Evolutionary conservation across 2,329 filamentous ascomycete species (phyloP).

Genomic region (Tricladium varicosporioides): DNA sequence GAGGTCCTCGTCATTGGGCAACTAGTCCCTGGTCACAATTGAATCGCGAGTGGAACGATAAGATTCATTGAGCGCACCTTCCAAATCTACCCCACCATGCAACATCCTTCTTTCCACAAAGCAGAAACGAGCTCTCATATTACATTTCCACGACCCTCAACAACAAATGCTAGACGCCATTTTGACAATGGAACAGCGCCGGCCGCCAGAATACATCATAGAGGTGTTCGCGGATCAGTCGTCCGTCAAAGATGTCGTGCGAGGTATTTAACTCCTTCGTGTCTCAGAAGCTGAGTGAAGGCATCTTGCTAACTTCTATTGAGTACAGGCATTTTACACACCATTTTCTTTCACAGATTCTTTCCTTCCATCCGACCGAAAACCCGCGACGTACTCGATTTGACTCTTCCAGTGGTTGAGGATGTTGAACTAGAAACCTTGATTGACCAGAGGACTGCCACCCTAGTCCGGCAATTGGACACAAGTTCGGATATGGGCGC

Average conservation of each 20-base stretch:
- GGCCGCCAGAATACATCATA: slow-evolving; percentile 83
- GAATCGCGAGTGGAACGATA: slow-evolving; percentile 1
- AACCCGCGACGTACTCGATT: slow-evolving; percentile 85
- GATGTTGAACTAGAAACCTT: slow-evolving; percentile 90
- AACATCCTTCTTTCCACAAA: background rate
- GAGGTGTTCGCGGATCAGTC: slow-evolving; percentile 90
- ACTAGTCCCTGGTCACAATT: background rate
- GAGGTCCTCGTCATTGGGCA: background rate
- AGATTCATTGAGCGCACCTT: slow-evolving; percentile 4
- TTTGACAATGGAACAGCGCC: slow-evolving; percentile 57
- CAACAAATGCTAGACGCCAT: slow-evolving; percentile 16
- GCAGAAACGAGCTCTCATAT: background rate
- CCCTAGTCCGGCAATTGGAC: slow-evolving; percentile 76
- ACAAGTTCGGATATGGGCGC: slow-evolving; percentile 46
- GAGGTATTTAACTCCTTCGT: slow-evolving; percentile 56
- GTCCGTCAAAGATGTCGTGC: slow-evolving; percentile 88
- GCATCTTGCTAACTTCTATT: slow-evolving; percentile 11
- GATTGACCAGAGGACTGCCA: slow-evolving; percentile 81
- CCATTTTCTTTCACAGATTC: slow-evolving; percentile 98
- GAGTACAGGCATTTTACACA: slow-evolving; percentile 77
- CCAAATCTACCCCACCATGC: slow-evolving; percentile 10
- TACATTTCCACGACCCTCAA: slow-evolving; percentile 1
- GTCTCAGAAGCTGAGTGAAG: background rate
- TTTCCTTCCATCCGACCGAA: slow-evolving; percentile 82
- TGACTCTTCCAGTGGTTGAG: slow-evolving; percentile 84